Conservation (phyloP, 352 stramenopile genomes). For the Phytophthora tubulina region DNA sequence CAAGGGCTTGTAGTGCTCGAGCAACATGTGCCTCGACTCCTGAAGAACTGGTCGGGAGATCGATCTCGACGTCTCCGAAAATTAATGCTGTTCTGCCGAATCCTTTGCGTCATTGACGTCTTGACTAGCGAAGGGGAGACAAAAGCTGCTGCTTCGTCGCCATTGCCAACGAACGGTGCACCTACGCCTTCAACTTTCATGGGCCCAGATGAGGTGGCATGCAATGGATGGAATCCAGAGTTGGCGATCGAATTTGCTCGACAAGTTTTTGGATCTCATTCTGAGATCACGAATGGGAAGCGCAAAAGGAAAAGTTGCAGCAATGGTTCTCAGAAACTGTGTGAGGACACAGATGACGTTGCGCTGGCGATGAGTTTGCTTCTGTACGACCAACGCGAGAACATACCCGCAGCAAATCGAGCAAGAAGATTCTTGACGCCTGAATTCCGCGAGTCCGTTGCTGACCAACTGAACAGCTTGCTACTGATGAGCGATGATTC, state of each 20-base stretch:
- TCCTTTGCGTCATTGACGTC: conserved; percentile 59
- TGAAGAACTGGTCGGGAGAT: conserved; percentile 7
- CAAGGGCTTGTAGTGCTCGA: conserved; percentile 41
- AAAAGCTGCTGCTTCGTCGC: conserved; percentile 5
- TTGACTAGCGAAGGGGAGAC: conserved; percentile 33
- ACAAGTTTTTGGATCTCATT: conserved; percentile 34
- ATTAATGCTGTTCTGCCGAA: conserved; percentile 45
- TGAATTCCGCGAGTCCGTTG: conserved; percentile 55
- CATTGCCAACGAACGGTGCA: conserved; percentile 16
- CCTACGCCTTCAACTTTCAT: background rate
- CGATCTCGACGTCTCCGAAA: conserved; percentile 17
- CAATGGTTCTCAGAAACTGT: conserved; percentile 8
- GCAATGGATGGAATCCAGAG: conserved; percentile 45
- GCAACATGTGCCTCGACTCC: conserved; percentile 21
- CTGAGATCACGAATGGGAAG: conserved; percentile 29
- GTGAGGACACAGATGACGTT: conserved; percentile 22
- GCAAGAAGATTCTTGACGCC: conserved; percentile 46
- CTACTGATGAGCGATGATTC: conserved; percentile 28
- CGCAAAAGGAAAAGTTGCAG: conserved; percentile 20
- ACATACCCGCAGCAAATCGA: conserved; percentile 35
- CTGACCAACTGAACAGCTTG: conserved; percentile 52
- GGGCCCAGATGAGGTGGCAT: background rate
- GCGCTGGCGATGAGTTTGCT: conserved; percentile 49
- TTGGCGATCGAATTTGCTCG: conserved; percentile 47
- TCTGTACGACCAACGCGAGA: conserved; percentile 42